Conservation (phyloP, 1,139 yeast species). For the Taphrina deformans region DNA sequence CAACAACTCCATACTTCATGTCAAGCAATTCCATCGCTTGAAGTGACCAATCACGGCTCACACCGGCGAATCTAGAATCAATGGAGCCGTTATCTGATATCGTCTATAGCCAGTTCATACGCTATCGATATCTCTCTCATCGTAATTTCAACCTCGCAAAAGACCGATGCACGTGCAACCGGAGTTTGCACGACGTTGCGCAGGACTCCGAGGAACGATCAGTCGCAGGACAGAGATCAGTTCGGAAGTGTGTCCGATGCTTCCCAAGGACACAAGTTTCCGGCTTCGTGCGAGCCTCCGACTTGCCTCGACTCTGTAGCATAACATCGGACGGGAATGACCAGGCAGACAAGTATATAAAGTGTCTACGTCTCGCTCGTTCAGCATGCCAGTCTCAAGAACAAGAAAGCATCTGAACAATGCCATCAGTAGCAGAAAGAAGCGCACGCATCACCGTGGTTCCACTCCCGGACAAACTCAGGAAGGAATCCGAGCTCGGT, state of each 20-base stretch:
- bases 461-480: neutral
- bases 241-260: neutral
- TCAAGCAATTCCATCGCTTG: neutral
- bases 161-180: conserved; percentile 1
- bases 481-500: conserved; percentile 18
- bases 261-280: neutral
- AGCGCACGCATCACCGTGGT: neutral
- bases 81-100: neutral
- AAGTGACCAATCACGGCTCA: neutral
- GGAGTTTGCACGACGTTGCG: neutral
- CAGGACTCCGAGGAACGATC: conserved; percentile 2
- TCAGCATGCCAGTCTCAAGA: neutral
- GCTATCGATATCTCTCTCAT: neutral
- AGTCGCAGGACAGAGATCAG: neutral
- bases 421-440: conserved; percentile 20
- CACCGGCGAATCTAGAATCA: neutral
- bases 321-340: neutral
- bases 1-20: neutral
- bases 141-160: neutral
- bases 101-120: too few relatives aligned
- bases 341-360: neutral
- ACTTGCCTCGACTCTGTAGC: neutral
- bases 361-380: neutral
- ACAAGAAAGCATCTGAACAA: neutral
- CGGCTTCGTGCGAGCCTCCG: neutral